Evolutionary conservation across 1,284 basidiomycete genomes (phyloP).

Genomic region (Cutaneotrichosporon sp.): DNA sequence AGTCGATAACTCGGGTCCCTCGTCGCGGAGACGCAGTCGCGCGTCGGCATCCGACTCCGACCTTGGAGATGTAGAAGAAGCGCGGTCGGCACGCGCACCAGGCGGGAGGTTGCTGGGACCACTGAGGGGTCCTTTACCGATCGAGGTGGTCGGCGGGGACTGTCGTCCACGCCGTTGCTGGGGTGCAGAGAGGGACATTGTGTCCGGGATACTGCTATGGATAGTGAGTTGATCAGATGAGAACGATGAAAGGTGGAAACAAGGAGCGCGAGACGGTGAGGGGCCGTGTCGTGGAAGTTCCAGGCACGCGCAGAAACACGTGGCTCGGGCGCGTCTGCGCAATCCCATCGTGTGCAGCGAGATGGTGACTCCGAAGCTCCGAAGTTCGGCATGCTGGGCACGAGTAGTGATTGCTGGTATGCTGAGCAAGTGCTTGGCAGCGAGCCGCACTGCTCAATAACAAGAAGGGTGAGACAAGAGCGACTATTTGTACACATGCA

Average conservation of each 20-base stretch:
- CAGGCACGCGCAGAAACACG: no score
- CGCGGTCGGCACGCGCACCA: background rate
- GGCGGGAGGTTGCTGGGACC: background rate
- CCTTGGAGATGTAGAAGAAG: background rate
- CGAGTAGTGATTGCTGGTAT: no score
- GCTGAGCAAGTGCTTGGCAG: no score
- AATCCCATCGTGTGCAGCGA: no score
- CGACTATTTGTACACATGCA: no score
- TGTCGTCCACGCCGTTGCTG: slow-evolving; percentile 9
- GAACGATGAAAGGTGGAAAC: background rate
- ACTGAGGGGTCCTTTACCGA: background rate
- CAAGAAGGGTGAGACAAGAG: no score
- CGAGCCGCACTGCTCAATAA: no score
- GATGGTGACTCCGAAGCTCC: no score
- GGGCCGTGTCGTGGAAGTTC: slow-evolving; percentile 3
- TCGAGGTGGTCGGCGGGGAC: background rate
- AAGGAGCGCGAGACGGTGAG: background rate
- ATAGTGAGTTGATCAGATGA: no score
- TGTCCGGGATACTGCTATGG: no score
- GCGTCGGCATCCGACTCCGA: slow-evolving; percentile 21
- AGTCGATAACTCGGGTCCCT: background rate
- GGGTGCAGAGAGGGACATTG: slow-evolving; percentile 11
- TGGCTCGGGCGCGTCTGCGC: no score
- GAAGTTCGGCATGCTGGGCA: no score
- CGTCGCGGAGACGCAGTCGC: slow-evolving; percentile 12